These are phyloP conservation scores for Persicaria tinctoria DNA, from an alignment of 148 eudicot species.

Conservation along the genomic window DNA sequence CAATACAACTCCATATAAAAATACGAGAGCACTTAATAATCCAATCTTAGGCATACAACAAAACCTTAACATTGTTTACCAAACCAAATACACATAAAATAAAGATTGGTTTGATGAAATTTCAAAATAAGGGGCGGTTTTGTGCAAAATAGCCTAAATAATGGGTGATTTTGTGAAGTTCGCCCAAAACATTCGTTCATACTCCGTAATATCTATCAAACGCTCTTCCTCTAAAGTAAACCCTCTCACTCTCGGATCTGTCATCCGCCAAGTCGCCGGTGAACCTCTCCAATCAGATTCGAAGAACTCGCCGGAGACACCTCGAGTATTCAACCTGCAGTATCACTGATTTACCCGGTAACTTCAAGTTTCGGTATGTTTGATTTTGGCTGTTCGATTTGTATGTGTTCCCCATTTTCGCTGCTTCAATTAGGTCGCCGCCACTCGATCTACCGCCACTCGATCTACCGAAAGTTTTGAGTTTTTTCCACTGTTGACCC, in stretches of 20 bases:
- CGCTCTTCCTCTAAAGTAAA: not conserved
- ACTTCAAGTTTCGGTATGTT: not conserved
- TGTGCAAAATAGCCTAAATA: no score
- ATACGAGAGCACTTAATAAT: no score
- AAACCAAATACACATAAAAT: no score
- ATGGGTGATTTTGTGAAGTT: no score
- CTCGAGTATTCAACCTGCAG: not conserved
- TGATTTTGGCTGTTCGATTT: not conserved
- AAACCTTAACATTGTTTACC: no score
- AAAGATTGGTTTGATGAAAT: no score
- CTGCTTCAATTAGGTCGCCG: not conserved
- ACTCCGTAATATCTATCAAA: no score
- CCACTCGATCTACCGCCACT: not conserved
- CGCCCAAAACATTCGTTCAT: no score
- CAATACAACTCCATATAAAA: no score
- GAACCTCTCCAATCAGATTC: not conserved
- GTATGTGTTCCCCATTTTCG: not conserved
- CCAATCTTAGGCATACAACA: no score
- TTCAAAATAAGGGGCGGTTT: no score
- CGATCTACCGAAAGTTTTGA: not conserved
- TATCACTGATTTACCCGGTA: not conserved
- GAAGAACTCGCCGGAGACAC: conserved; percentile 4
- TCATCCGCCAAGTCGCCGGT: not conserved
- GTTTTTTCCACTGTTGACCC: not conserved
- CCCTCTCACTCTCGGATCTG: not conserved